Evolutionary conservation across 2,329 filamentous ascomycete genomes (phyloP).

Genomic region (Fusarium sp.): DNA sequence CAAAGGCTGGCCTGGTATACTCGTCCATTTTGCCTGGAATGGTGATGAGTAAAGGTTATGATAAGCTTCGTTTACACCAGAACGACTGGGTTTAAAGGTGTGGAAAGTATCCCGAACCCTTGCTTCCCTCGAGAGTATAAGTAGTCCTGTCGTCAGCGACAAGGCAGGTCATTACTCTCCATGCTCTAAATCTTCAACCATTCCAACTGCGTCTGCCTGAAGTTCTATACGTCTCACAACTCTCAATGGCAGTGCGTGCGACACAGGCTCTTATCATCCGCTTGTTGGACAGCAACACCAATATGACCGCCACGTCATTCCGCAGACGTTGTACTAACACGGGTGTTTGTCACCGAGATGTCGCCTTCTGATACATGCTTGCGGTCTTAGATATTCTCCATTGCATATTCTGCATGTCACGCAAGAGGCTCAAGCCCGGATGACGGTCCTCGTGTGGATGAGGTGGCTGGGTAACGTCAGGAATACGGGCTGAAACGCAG

Average conservation of each 20-base stretch:
- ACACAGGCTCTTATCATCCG: not conserved
- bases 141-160: not conserved
- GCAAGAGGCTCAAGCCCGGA: fast-evolving
- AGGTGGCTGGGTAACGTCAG: too few relatives aligned
- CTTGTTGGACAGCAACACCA: not conserved
- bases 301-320: not conserved
- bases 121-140: not conserved
- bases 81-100: not conserved
- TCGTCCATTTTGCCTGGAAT: not conserved
- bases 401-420: not conserved
- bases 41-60: fast-evolving
- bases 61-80: too few relatives aligned
- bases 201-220: not conserved
- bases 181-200: not conserved
- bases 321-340: not conserved
- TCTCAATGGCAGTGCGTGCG: not conserved
- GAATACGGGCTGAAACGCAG: too few relatives aligned
- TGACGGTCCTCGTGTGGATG: not conserved
- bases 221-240: not conserved
- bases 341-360: slow-evolving; percentile 2
- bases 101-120: too few relatives aligned
- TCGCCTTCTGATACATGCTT: not conserved
- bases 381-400: fast-evolving
- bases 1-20: slow-evolving; percentile 5
- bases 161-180: too few relatives aligned